These are phyloP conservation scores for Colletotrichum scovillei DNA, from an alignment of 2,329 filamentous ascomycete genomes.

Conservation along the genomic window DNA sequence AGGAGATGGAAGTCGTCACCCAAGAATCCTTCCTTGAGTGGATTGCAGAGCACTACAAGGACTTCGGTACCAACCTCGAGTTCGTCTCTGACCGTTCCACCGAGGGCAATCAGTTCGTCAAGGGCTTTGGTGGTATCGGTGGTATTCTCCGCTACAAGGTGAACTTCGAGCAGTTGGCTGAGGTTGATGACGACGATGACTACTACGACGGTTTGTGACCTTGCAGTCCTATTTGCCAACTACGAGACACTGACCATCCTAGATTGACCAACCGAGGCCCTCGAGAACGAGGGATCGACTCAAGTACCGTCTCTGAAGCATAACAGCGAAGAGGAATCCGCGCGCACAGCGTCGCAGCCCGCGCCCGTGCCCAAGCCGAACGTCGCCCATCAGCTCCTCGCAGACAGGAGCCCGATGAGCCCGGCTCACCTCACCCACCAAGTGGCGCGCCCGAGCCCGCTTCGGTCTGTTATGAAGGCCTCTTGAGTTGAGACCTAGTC, in stretches of 20 bases:
- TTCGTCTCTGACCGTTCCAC: constrained; percentile 98
- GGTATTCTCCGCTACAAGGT: constrained; percentile 99
- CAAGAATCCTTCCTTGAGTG: constrained; percentile 97
- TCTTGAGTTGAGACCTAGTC: constrained; percentile 57
- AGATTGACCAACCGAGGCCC: constrained; percentile 93
- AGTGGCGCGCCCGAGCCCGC: constrained; percentile 73
- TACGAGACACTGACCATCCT: constrained; percentile 29
- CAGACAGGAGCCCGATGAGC: constrained; percentile 57
- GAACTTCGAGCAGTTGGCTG: constrained; percentile 99
- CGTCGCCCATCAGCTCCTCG: constrained; percentile 58
- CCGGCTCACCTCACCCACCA: constrained; percentile 56
- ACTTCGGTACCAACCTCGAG: constrained; percentile 94
- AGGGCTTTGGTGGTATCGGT: constrained; percentile 98
- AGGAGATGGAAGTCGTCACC: constrained; percentile 95
- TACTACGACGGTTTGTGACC: constrained; percentile 76
- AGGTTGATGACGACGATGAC: constrained; percentile 90
- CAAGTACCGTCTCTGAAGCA: constrained; percentile 61
- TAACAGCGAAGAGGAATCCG: constrained; percentile 44
- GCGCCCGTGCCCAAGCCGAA: constrained; percentile 52
- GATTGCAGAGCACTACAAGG: constrained; percentile 98
- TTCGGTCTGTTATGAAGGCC: constrained; percentile 75
- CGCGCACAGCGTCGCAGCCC: constrained; percentile 43
- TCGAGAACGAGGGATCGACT: constrained; percentile 88
- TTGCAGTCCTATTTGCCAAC: background rate
- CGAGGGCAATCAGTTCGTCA: constrained; percentile 99